phyloP scores from a whole-genome alignment of 371 early-diverging fungal genomes.

The Mortierella sp. region DNA sequence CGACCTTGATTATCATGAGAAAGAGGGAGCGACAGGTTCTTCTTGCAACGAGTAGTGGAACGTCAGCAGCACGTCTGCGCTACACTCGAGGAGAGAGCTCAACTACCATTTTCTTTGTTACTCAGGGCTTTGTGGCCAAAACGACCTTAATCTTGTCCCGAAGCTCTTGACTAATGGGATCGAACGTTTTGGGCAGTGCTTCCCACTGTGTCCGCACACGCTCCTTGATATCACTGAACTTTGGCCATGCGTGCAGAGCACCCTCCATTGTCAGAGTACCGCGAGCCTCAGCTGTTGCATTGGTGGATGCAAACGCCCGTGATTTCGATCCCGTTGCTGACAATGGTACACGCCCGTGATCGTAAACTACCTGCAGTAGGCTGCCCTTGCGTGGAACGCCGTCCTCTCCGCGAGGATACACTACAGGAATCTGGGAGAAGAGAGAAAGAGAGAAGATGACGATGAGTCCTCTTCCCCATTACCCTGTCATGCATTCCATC shows the following conservation, averaged over 20 bases:
- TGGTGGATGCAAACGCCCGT: constrained; percentile 5
- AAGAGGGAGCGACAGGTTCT: too few species aligned
- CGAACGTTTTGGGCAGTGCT: constrained; percentile 48
- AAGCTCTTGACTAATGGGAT: constrained; percentile 52
- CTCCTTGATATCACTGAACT: constrained; percentile 60
- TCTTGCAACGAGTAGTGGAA: too few species aligned
- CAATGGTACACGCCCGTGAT: constrained; percentile 58
- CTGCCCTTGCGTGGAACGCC: constrained; percentile 27
- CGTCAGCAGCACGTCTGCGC: too few species aligned
- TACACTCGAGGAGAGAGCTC: too few species aligned
- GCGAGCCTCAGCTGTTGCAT: neutral
- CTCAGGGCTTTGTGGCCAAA: constrained; percentile 6
- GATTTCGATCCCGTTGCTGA: constrained; percentile 14
- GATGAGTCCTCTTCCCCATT: neutral
- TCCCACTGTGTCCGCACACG: constrained; percentile 65
- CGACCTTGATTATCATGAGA: too few species aligned
- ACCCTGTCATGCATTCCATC: too few species aligned
- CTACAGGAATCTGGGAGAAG: constrained; percentile 52
- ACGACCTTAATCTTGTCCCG: constrained; percentile 37
- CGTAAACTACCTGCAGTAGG: constrained; percentile 63
- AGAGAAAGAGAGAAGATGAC: neutral
- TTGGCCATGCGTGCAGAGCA: constrained; percentile 55
- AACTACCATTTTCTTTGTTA: too few species aligned
- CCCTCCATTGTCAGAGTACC: constrained; percentile 7
- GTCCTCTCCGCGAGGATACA: constrained; percentile 51